phyloP scores from a whole-genome alignment of 1,139 yeast species.

The Magnusiomyces tetraspermus region DNA sequence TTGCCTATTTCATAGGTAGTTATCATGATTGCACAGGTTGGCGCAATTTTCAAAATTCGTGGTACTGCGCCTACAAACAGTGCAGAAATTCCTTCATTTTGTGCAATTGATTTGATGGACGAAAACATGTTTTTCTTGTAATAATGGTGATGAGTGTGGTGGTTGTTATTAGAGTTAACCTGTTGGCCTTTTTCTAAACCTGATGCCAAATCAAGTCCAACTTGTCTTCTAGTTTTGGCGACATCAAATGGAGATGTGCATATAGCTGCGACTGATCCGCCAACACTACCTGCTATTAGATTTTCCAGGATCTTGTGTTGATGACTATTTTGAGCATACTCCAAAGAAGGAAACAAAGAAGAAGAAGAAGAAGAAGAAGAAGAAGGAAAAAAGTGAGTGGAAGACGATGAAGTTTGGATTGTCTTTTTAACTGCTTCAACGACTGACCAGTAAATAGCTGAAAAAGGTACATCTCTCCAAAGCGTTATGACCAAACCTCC shows the following conservation, averaged over 20 bases:
- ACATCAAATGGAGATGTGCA: conserved; percentile 94
- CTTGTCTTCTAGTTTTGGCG: conserved; percentile 89
- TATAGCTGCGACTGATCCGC: conserved; percentile 81
- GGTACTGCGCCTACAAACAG: conserved; percentile 80
- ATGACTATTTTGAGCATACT: conserved; percentile 23
- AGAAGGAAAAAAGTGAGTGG: no score
- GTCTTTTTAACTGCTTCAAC: conserved; percentile 29
- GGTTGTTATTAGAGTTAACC: no score
- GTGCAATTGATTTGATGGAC: conserved; percentile 52
- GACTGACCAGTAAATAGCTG: conserved; percentile 90
- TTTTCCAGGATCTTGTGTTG: conserved; percentile 59
- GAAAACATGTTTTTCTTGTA: conserved; percentile 50
- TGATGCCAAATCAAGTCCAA: conserved; percentile 34
- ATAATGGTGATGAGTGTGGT: no score
- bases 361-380: no score
- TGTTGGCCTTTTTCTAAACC: no score
- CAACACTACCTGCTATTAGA: conserved; percentile 71
- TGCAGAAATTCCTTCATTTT: conserved; percentile 66
- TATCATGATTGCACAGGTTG: conserved; percentile 97
- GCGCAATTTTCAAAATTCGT: conserved; percentile 82
- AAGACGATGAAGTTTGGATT: no score
- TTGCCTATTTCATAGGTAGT: conserved; percentile 90
- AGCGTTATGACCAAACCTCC: conserved; percentile 79
- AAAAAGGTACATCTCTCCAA: conserved; percentile 97
- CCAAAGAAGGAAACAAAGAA: no score